Evolutionary conservation across 1,284 basidiomycete species (phyloP), one percentile per base, ranked within the genome.

Genomic region (Apiotrichum brassicae): DNA sequence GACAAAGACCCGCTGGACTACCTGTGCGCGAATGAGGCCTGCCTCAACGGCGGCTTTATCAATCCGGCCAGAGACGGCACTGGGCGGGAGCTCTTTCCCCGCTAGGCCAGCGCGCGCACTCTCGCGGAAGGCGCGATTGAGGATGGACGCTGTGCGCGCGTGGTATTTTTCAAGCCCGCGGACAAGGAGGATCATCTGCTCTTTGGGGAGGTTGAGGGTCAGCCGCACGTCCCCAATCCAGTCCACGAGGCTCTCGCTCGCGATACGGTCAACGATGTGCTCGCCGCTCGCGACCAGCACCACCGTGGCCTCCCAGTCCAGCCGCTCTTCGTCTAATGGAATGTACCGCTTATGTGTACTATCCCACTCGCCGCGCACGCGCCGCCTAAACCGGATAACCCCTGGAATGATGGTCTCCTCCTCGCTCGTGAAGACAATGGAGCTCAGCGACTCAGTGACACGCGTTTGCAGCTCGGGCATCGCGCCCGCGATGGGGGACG

Each of bases 241-340:
- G n/a, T 55, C 51, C 6, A 46, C 42, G 35, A 71, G 58, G 13
- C 46, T 49, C 18, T 59, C 51, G 13, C 53, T 39, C 0, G 61
- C 44, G 11, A 70, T 57, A 34, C 58, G 65, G 34, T 68, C 70
- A 5, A 72, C 64, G 13, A 73, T 40, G 13, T 65, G 65, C 23
- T 69, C 63, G 5, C 69, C 72, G 0, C 59, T 57, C 8, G 67
- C 46, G 14, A 72, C 49, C 8, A 75, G 24, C 20, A 72, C 35
- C 6, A 64, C 49, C 1, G 64, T 66, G 1, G 49, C 42, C 33
- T 74, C 57, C 83, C 82, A 68, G 41, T 67, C 57, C 58, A 64
- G 62, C 1, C 56, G 51, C 18, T 63, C 54, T 4, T 50, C 22
- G 4, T 58, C 59, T 2, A 75, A 55, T 1, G 68, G 66, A 6